Percentiles rank a stretch among this genome's conserved stretches.
These are phyloP conservation scores for Kuraishia hungarica DNA, from an alignment of 805 yeast species.

Conservation along the genomic window DNA sequence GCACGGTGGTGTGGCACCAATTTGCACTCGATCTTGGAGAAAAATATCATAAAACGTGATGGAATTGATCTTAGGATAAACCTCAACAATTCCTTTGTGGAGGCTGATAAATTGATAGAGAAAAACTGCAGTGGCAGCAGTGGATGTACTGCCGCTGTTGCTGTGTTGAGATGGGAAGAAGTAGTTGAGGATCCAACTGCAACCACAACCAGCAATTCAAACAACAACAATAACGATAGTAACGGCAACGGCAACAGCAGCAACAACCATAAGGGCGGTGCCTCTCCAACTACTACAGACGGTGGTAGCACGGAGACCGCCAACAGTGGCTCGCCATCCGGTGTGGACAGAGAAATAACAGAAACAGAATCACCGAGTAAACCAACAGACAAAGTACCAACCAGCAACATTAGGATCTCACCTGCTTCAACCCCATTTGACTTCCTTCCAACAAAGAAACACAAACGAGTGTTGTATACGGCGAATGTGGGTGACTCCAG, in stretches of 20 bases:
- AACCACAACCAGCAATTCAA: neutral
- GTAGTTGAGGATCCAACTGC: slow-evolving; percentile 9
- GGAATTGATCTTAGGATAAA: slow-evolving; percentile 53
- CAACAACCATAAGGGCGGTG: neutral
- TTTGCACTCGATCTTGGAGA: slow-evolving; percentile 62
- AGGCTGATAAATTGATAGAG: slow-evolving; percentile 65
- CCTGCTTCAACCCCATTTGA: slow-evolving; percentile 27
- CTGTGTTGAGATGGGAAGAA: slow-evolving; percentile 78
- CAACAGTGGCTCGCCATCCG: neutral
- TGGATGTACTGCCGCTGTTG: slow-evolving; percentile 95
- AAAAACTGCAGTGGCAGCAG: slow-evolving; percentile 60
- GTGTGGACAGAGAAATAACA: neutral
- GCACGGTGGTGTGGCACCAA: slow-evolving; percentile 94
- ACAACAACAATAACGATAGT: neutral
- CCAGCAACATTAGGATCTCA: neutral
- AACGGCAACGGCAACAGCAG: neutral
- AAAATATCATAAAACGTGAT: slow-evolving; percentile 40
- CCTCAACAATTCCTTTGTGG: slow-evolving; percentile 59
- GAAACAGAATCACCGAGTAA: no score
- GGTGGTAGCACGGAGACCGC: neutral
- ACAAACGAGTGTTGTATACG: slow-evolving; percentile 74
- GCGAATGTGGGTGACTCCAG: slow-evolving; percentile 96
- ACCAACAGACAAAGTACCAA: neutral
- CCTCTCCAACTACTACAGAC: neutral
- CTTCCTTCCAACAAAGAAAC: slow-evolving; percentile 37